Base-by-base conservation (phyloP, 1,284 basidiomycete species). In the Ganoderma lucidum region DNA sequence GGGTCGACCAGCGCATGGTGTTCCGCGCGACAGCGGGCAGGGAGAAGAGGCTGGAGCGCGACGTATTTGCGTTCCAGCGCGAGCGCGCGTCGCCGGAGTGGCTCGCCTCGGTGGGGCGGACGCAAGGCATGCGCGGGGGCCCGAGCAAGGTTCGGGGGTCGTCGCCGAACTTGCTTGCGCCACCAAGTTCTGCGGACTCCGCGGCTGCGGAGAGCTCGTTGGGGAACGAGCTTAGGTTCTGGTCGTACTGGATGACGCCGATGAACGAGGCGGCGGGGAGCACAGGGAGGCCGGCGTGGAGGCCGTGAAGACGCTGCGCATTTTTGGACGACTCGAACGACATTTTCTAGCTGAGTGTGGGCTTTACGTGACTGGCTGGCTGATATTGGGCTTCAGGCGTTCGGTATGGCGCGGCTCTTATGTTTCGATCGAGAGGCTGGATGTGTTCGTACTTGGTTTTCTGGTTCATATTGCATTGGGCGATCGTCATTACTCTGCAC, bases 171-270 rank as follows among this genome's bases (percentile, higher is more conserved):
- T 32, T 17, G 53, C 53, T 56, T 9, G 53, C 53, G 53, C 53
- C 53, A 35, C 53, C 53, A 5, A 56, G 30, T 15, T 56, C 53
- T 56, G 53, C 30, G 28, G 35, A 48, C 45, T 56, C 56, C 19
- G 53, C 53, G 19, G 35, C 45, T 10, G 55, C 28, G 14, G 55
- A 10, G 35, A 60, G 44, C 3, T 44, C 66, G 44, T 14, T 35
- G 15, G 64, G 53, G 37, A 53, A 65, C 19, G 42, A 62, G 61
- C 61, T 69, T 37, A 42, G 68, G 61, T 65, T 65, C 53, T 69
- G 68, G 68, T 56, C 68, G 64, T 45, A 69, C 60, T 69, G 68
- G 68, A 62, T 69, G 68, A 69, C 68, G 17, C 68, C 68, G 37
- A 44, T 62, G 53, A 62, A 62, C 60, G 64, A 69, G 61, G 39